Evolutionary conservation across 1,284 basidiomycete species (phyloP).

Genomic region (Polyporus tsugae): DNA sequence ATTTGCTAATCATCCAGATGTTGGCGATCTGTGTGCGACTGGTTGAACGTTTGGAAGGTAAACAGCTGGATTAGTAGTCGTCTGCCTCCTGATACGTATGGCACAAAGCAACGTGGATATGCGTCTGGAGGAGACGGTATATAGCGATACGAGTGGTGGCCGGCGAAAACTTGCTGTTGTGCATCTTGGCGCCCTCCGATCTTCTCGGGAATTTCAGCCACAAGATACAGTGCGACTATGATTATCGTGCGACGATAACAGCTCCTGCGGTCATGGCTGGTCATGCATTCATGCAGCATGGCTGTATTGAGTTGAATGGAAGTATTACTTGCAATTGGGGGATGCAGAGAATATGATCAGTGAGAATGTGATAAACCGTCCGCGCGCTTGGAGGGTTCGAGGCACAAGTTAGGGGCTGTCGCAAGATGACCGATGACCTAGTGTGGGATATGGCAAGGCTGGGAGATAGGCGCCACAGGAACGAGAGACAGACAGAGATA

Average conservation of each 20-base stretch:
- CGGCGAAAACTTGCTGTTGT: background rate
- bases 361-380: background rate
- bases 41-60: no score
- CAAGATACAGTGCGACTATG: background rate
- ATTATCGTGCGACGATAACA: background rate
- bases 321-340: no score
- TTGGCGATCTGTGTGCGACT: background rate
- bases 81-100: no score
- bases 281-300: no score
- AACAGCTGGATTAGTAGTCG: no score
- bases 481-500: background rate
- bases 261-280: no score
- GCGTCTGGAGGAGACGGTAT: no score
- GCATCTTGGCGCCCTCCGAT: background rate
- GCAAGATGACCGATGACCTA: background rate
- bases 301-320: no score
- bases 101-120: no score
- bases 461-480: slow-evolving; percentile 1
- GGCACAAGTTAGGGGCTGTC: background rate
- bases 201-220: background rate
- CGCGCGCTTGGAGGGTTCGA: background rate
- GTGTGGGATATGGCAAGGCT: background rate
- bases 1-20: background rate
- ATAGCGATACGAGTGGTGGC: no score
- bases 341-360: no score